Evolutionary conservation across 495 filamentous ascomycete genomes (phyloP).

Genomic region (Neurospora sp.): DNA sequence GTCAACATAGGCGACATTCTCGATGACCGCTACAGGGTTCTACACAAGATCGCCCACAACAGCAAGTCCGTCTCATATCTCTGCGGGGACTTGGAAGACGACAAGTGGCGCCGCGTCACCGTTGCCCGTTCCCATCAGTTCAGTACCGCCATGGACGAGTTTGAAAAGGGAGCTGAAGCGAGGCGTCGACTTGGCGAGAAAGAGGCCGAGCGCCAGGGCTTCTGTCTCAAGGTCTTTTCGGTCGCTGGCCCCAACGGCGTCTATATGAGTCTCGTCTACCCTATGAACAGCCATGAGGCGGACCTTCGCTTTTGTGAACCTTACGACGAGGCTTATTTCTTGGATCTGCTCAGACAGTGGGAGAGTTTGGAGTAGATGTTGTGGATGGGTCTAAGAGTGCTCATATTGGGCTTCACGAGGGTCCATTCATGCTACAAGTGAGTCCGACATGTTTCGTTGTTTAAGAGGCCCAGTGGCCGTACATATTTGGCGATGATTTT

Average conservation of each 20-base stretch:
- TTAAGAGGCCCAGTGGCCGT: not conserved
- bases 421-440: not conserved
- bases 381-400: not conserved
- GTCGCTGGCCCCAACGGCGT: not conserved
- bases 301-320: not conserved
- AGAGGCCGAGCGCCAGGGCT: not conserved
- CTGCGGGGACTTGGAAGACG: not conserved
- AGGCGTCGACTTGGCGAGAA: not conserved
- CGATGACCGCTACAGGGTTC: not conserved
- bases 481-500: not conserved
- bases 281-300: not conserved
- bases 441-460: not conserved
- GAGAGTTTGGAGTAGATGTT: not conserved
- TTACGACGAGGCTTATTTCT: not conserved
- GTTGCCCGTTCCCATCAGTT: not conserved
- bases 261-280: not conserved
- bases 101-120: not conserved
- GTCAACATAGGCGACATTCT: not conserved
- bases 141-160: not conserved
- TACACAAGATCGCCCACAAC: not conserved
- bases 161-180: not conserved
- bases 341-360: not conserved
- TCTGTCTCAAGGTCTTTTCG: not conserved
- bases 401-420: not conserved
- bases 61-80: not conserved